Base-by-base conservation (phyloP, 208 protist genomes). In the Trypanosoma lewisi region DNA sequence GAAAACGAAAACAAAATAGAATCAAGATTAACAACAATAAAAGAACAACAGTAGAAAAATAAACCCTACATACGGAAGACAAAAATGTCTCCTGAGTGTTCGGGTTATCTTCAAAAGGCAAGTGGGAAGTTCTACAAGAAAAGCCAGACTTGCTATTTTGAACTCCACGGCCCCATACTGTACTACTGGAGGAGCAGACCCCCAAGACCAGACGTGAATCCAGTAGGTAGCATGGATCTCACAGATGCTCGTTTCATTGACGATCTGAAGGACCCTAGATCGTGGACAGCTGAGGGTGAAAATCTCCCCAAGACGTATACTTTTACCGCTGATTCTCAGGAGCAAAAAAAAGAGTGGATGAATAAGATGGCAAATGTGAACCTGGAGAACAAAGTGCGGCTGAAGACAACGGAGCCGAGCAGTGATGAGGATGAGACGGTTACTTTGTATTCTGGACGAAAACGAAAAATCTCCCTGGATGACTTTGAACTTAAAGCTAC, bases 401-500 rank as follows among this genome's bases (percentile, higher is more conserved):
- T 80, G 12, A 45, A 72, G 27, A 52, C 45, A 27, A 27, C 41
- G n/a, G 60, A 42, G 31, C 51, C 54, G 8, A 75, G 54, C 34
- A 68, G 73, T 58, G 78, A 80, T 34, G 75, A 75, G 17, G 80
- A 82, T 41, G 71, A 69, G 39, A 49, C 42, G 57, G 58, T 70
- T 19, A 47, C 77, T 33, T 59, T 82, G 42, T 68, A 67, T 31
- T 34, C 49, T n/a, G 50, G 62, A 9, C 64, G 41, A 48, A 37
- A 63, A 16, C 54, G 67, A n/a, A 89, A 87, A 68, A 77, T 96
- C 14, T 82, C 75, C 17, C 66, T 94, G 41, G 75, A 89, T 34
- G 90, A 98, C 73, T 97, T 97, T 74, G 77, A 88, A 66, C 62
- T 89, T 47, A 59, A 95, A 16, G 60, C 77, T n/a, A 82, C 97